Evolutionary conservation across 2,329 filamentous ascomycete species (phyloP).

Genomic region (Claviceps cyperi): DNA sequence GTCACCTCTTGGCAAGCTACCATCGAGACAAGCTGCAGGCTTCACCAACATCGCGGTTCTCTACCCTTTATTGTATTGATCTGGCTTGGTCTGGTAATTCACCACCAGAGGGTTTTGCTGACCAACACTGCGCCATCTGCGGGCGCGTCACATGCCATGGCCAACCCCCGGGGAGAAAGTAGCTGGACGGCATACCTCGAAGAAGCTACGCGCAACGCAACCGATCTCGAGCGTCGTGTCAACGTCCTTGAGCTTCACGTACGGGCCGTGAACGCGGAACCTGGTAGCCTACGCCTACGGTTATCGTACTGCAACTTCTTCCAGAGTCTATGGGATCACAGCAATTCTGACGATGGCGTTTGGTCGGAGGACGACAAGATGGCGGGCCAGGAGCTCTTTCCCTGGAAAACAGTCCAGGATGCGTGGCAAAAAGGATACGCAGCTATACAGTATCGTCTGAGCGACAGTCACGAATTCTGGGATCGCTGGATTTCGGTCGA

Average conservation of each 20-base stretch:
- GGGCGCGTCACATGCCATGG: slow-evolving; percentile 22
- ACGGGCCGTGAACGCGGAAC: slow-evolving; percentile 54
- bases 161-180: slow-evolving; percentile 55
- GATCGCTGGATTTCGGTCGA: slow-evolving; percentile 62
- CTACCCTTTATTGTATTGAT: not conserved
- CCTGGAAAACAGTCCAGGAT: slow-evolving; percentile 48
- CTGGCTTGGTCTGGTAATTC: not conserved
- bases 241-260: slow-evolving; percentile 59
- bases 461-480: slow-evolving; percentile 68
- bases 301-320: slow-evolving; percentile 66
- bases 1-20: not conserved
- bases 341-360: slow-evolving; percentile 36
- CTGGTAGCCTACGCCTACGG: slow-evolving; percentile 61
- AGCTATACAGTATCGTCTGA: slow-evolving; percentile 57
- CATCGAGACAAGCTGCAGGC: not conserved
- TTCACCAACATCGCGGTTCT: not conserved
- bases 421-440: slow-evolving; percentile 60
- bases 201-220: slow-evolving; percentile 48
- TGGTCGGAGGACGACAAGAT: slow-evolving; percentile 55
- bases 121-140: not conserved
- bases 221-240: slow-evolving; percentile 52
- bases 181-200: slow-evolving; percentile 66
- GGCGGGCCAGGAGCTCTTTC: slow-evolving; percentile 58
- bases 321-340: slow-evolving; percentile 53
- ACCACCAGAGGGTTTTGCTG: not conserved